Evolutionary conservation across 192 early-diverging fungal species (phyloP), one percentile per base, ranked within the genome.

Genomic region (Kickxella alabastrina): DNA sequence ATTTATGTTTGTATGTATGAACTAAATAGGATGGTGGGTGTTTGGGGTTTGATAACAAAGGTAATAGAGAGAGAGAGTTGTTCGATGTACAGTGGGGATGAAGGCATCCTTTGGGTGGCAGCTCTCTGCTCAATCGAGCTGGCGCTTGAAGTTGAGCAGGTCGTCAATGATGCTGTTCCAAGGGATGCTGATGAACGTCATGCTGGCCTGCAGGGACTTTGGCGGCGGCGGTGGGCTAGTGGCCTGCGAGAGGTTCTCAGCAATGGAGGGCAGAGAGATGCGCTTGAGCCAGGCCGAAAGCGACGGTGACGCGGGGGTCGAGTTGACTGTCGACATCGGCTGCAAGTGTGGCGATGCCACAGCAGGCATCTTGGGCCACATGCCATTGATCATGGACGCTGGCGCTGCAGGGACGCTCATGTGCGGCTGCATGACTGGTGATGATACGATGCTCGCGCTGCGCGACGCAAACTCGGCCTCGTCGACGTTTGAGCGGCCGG

Each of bases 151-250:
- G 48, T 47, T 60, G 42, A 77, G 32, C 42, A 78, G 54, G 39
- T 79, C 72, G 27, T 79, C 67, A 45, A 86, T 87, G 47, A 93
- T 89, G 43, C 83, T 83, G 60, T 85, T 85, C 91, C 91, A 93
- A 15, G 89, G 91, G n/a, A 93, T 85, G 71, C 88, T 93, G 25
- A 93, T 87, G 83, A 88, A 91, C 32, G 91, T 93, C 89, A 93
- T 90, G 55, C 86, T 88, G 60, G 89, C 90, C 44, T 78, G 77
- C 49, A 93, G 64, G 24, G 81, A 82, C 67, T 87, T 85, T 37
- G 87, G 85, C 38, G 80, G 77, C 32, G 72, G 78, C 26, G 79
- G 73, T 27, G 65, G 57, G 54, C 64, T 50, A 13, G 74, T 71
- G 56, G 62, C 74, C 58, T 77, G 74, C 47, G 67, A 70, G 29